phyloP scores from a whole-genome alignment of 2,329 filamentous ascomycete species.

The Emergomyces pasteurianus region DNA sequence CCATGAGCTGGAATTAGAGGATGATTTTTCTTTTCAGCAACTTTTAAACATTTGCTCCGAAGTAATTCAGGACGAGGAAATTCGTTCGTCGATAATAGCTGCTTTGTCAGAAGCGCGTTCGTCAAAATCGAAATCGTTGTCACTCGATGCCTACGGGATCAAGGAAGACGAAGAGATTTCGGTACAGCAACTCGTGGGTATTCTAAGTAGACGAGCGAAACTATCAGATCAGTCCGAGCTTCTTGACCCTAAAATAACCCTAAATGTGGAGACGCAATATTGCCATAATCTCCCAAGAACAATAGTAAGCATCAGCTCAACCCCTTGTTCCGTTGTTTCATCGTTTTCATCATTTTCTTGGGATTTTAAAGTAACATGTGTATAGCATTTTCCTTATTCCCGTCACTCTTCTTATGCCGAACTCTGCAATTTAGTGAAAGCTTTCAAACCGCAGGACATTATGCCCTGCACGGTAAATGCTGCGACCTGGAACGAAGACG shows the following conservation, averaged over 20 bases:
- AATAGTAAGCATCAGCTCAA: conserved; percentile 20
- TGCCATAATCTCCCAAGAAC: conserved; percentile 15
- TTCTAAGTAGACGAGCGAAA: conserved; percentile 18
- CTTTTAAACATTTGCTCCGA: conserved; percentile 42
- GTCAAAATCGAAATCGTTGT: conserved; percentile 24
- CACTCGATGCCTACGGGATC: conserved; percentile 27
- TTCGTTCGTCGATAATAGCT: conserved; percentile 19
- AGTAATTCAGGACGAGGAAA: conserved; percentile 21
- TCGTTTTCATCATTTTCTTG: background rate
- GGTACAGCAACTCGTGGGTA: conserved; percentile 23
- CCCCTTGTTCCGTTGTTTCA: background rate
- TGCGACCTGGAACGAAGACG: conserved; percentile 47
- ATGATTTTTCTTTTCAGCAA: conserved; percentile 37
- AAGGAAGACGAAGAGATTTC: conserved; percentile 27
- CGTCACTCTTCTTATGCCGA: conserved; percentile 80
- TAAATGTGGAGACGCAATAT: background rate
- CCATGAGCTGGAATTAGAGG: conserved; percentile 52
- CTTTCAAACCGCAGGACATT: conserved; percentile 62
- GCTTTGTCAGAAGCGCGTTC: conserved; percentile 21
- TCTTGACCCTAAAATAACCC: background rate
- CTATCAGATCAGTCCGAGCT: background rate
- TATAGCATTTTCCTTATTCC: conserved; percentile 64
- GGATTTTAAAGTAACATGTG: background rate
- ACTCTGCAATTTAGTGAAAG: conserved; percentile 55
- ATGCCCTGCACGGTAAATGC: conserved; percentile 69